phyloP scores from a whole-genome alignment of 208 protist species.

The Trypanosoma mega region DNA sequence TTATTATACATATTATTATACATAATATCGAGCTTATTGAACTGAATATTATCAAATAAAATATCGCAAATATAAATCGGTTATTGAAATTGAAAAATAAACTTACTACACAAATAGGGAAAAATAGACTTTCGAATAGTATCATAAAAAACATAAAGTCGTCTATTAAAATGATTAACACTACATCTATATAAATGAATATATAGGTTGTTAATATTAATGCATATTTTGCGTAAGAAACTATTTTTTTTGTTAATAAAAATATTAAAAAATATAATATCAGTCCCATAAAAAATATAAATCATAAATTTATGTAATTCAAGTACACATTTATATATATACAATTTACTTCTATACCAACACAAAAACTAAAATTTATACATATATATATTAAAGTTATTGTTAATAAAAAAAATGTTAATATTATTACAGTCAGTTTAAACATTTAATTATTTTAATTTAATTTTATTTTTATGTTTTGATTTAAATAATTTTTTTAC shows the following conservation, averaged over 20 bases:
- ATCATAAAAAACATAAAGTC: constrained; percentile 75
- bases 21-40: constrained; percentile 47
- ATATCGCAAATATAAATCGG: constrained; percentile 50
- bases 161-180: constrained; percentile 52
- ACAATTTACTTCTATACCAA: constrained; percentile 63
- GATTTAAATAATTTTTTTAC: constrained; percentile 59
- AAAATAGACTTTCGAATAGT: constrained; percentile 80
- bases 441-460: constrained; percentile 76
- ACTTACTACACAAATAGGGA: constrained; percentile 76
- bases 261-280: constrained; percentile 52
- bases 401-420: constrained; percentile 61
- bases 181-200: constrained; percentile 44
- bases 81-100: constrained; percentile 88
- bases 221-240: constrained; percentile 49
- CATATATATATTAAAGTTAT: constrained; percentile 53
- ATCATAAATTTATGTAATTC: constrained; percentile 73
- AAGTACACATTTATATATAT: constrained; percentile 74
- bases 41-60: constrained; percentile 56
- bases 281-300: constrained; percentile 60
- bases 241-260: constrained; percentile 51
- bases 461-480: constrained; percentile 83
- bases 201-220: constrained; percentile 44
- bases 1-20: constrained; percentile 53
- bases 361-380: constrained; percentile 86
- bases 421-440: constrained; percentile 57